Evolutionary conservation across 768 basidiomycete species (phyloP), one percentile per base, ranked within the genome.

Genomic region (Crepidotus variabilis): DNA sequence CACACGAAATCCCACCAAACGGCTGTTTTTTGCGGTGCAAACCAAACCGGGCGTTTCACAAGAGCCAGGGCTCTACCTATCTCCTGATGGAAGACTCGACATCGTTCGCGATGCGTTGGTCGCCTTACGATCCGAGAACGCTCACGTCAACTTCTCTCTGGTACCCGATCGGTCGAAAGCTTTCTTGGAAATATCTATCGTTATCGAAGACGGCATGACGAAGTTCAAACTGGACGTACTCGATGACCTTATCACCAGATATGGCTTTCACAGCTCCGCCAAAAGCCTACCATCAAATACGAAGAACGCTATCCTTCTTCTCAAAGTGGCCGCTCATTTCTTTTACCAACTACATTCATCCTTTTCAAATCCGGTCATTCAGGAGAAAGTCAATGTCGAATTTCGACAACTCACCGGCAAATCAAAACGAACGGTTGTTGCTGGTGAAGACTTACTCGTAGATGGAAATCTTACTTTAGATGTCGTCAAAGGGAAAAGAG

Each of bases 31-130:
- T 13, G 62, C 57, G 1, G 9, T 63, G 11, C 62, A 56, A 21
- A 56, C 57, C 14, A 63, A 57, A 23, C 32, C 50, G 1, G 59
- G 57, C 4, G 36, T 34, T 7, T 33, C 46, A 24, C 57, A 55
- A 34, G 59, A 60, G 22, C 47, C 60, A 39, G 51, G 52, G 16
- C 23, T 63, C n/a, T 57, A 59, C n/a, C 52, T 61, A 24, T 55
- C 57, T 28, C 22, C 49, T 55, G 8, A 55, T 47, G n/a, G 58
- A 52, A 23, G 33, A 28, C 7, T 34, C 18, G 32, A 47, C 47
- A 34, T 49, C 36, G 20, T 28, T 46, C 5, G 57, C 14, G 57
- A 59, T 32, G 16, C 36, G 6, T 53, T 63, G 7, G 56, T 56
- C 5, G 48, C 57, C 20, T 36, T 33, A 24, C 50, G 18, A 11